These are phyloP conservation scores for Cutaneotrichosporon sp. DNA, from an alignment of 1,284 basidiomycete species.

Conservation along the genomic window DNA sequence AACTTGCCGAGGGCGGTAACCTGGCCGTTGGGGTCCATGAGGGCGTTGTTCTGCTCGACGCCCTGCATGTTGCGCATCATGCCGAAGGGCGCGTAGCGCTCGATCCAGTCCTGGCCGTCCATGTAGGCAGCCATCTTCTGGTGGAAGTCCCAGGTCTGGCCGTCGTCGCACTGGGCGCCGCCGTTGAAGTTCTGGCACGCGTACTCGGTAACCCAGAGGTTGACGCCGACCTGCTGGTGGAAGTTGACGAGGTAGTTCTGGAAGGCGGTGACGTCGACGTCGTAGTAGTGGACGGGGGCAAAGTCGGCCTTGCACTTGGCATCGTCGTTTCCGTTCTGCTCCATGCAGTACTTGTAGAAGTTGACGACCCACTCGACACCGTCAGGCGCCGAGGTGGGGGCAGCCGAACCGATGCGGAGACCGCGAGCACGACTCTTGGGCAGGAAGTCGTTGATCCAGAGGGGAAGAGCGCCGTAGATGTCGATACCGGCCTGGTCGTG, in stretches of 20 bases:
- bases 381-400: slow-evolving; percentile 7
- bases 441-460: slow-evolving; percentile 68
- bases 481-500: slow-evolving; percentile 60
- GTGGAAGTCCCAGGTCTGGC: slow-evolving; percentile 62
- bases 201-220: slow-evolving; percentile 53
- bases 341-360: slow-evolving; percentile 61
- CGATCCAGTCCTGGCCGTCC: slow-evolving; percentile 61
- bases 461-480: slow-evolving; percentile 1
- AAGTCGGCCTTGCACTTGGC: slow-evolving; percentile 41
- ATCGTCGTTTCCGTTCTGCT: slow-evolving; percentile 23
- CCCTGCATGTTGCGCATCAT: slow-evolving; percentile 67
- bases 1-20: slow-evolving; percentile 49
- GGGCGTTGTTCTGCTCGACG: slow-evolving; percentile 65
- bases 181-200: slow-evolving; percentile 65
- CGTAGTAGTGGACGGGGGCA: slow-evolving; percentile 53
- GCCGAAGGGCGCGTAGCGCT: slow-evolving; percentile 70
- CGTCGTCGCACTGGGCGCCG: slow-evolving; percentile 61
- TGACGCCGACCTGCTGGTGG: slow-evolving; percentile 37
- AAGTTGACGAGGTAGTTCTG: slow-evolving; percentile 50
- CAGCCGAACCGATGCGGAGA: slow-evolving; percentile 55
- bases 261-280: slow-evolving; percentile 38
- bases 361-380: slow-evolving; percentile 60
- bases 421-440: slow-evolving; percentile 33
- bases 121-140: slow-evolving; percentile 60
- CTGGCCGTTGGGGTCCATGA: slow-evolving; percentile 46